These are phyloP conservation scores for Aspergillus hancockii DNA, from an alignment of 495 filamentous ascomycete species.

Conservation along the genomic window DNA sequence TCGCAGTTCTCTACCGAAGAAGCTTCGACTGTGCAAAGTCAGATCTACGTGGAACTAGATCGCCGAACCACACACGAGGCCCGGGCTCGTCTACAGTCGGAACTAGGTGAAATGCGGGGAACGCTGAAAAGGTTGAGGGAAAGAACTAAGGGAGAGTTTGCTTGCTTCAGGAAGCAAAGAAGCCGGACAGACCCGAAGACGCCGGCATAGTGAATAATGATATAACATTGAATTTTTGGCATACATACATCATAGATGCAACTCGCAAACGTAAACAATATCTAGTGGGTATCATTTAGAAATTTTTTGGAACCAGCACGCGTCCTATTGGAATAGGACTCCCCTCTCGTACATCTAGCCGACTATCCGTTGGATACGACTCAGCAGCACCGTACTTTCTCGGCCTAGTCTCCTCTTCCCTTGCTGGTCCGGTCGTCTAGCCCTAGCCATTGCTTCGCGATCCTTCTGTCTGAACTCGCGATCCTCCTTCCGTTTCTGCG, in stretches of 20 bases:
- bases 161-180: slow-evolving; percentile 65
- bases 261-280: slow-evolving; percentile 7
- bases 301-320: slow-evolving; percentile 7
- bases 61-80: slow-evolving; percentile 83
- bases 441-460: slow-evolving; percentile 72
- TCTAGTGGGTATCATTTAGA: slow-evolving; percentile 26
- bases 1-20: slow-evolving; percentile 83
- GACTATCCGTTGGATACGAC: slow-evolving; percentile 76
- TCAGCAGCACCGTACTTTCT: slow-evolving; percentile 80
- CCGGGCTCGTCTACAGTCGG: slow-evolving; percentile 72
- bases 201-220: slow-evolving; percentile 1
- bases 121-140: slow-evolving; percentile 82
- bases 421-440: slow-evolving; percentile 69
- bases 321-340: not conserved
- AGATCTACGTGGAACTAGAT: slow-evolving; percentile 89
- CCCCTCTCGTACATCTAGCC: slow-evolving; percentile 28
- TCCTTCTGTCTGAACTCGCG: slow-evolving; percentile 61
- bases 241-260: not conserved
- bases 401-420: slow-evolving; percentile 83
- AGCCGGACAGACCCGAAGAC: slow-evolving; percentile 26
- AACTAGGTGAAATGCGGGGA: slow-evolving; percentile 84
- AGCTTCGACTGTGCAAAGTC: slow-evolving; percentile 73
- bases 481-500: slow-evolving; percentile 60
- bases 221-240: not conserved
- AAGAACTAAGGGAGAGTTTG: slow-evolving; percentile 81